phyloP scores from a whole-genome alignment of 2,329 filamentous ascomycete species.

The Thyridium curvatum region DNA sequence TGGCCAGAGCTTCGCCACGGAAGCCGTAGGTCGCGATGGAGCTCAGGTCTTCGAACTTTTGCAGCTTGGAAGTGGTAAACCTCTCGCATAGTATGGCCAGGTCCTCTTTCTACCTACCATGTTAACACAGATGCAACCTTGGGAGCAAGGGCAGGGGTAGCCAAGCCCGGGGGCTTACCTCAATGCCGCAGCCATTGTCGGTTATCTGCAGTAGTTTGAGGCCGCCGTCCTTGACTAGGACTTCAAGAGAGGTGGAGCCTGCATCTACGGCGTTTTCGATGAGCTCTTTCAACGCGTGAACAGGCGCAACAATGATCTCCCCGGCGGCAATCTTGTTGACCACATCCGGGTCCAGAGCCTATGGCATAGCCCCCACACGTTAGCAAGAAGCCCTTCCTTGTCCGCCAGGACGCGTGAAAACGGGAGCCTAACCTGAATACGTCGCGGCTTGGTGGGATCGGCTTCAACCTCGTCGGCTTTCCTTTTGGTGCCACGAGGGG shows the following conservation, averaged over 20 bases:
- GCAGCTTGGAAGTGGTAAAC: conserved; percentile 94
- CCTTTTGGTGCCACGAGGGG: conserved; percentile 24
- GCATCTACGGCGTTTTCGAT: conserved; percentile 97
- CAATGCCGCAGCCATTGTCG: conserved; percentile 93
- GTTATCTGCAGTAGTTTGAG: conserved; percentile 94
- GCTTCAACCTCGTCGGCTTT: conserved; percentile 6
- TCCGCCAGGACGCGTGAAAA: conserved; percentile 9
- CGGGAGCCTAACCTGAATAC: conserved; percentile 6
- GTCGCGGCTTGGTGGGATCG: conserved; percentile 2
- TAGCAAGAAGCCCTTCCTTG: no score
- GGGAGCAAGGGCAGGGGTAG: not conserved
- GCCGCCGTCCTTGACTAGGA: conserved; percentile 90
- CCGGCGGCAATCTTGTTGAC: conserved; percentile 98
- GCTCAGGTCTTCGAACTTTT: conserved; percentile 84
- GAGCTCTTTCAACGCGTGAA: conserved; percentile 92
- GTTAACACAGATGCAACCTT: not conserved
- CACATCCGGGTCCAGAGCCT: conserved; percentile 86
- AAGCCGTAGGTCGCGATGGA: conserved; percentile 97
- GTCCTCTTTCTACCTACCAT: conserved; percentile 67
- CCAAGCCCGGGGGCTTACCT: conserved; percentile 47
- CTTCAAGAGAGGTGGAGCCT: conserved; percentile 85
- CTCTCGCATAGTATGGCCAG: conserved; percentile 87
- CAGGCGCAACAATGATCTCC: conserved; percentile 95
- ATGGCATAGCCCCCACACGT: not conserved
- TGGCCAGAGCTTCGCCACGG: conserved; percentile 89